phyloP scores from a whole-genome alignment of 768 basidiomycete genomes.

The Inosperma sp. region DNA sequence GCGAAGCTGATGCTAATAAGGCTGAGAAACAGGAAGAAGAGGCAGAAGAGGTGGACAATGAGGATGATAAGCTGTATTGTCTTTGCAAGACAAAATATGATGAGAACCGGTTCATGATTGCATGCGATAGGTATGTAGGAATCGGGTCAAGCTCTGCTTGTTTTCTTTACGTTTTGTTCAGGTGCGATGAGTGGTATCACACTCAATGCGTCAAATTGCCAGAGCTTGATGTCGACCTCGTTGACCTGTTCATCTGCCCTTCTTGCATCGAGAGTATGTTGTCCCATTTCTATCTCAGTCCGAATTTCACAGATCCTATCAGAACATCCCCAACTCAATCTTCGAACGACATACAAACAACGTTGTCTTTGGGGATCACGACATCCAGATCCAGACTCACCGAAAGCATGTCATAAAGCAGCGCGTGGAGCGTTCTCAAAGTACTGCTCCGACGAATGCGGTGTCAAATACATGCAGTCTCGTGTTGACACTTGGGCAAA shows the following conservation, averaged over 20 bases:
- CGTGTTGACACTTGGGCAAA: conserved; percentile 60
- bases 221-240: conserved; percentile 77
- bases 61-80: conserved; percentile 80
- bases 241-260: conserved; percentile 91
- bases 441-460: conserved; percentile 89
- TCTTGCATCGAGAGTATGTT: conserved; percentile 68
- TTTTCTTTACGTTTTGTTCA: conserved; percentile 24
- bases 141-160: background rate
- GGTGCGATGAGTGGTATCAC: conserved; percentile 96
- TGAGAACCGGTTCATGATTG: conserved; percentile 87
- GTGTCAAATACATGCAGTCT: conserved; percentile 64
- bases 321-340: conserved; percentile 57
- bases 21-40: conserved; percentile 46
- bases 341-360: conserved; percentile 74
- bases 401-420: conserved; percentile 73
- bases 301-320: conserved; percentile 5
- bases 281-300: background rate
- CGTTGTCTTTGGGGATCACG: conserved; percentile 71
- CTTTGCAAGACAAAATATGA: conserved; percentile 86
- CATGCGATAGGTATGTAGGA: conserved; percentile 74
- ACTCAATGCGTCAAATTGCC: conserved; percentile 78
- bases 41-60: conserved; percentile 37
- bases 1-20: conserved; percentile 32
- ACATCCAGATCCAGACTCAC: conserved; percentile 56
- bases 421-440: conserved; percentile 81